Evolutionary conservation across 768 basidiomycete species (phyloP), one percentile per base, ranked within the genome.

Genomic region (Collybia mongolica): DNA sequence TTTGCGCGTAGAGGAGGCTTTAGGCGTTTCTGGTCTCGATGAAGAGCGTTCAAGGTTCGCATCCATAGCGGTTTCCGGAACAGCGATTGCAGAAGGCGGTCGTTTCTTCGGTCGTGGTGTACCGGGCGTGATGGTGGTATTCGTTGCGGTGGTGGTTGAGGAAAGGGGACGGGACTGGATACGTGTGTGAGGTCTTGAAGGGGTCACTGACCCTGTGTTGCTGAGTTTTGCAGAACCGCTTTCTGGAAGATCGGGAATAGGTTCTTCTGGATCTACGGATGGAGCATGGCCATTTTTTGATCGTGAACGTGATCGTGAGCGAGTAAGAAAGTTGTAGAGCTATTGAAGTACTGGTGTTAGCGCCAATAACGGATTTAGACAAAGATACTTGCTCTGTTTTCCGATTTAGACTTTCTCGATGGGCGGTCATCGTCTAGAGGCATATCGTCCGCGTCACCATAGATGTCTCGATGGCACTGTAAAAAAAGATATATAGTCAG

Each of bases 111-210:
- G 54, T 55, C 67, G 81, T 20, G 79, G 79, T 0, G 81, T 80
- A 14, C 70, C 68, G n/a, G 83, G 82, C 5, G 77, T 81, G 48
- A 82, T 71, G 4, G 85, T 86, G 17, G 78, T 73, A 58, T 80
- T 79, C 2, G 85, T 85, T 1, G 80, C 76, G 15, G 80, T 80
- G 0, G 85, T 85, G 0, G 80, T 82, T 18, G 82, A 78, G 2
- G 86, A 87, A 19, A 89, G 67, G 3, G 87, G 87, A 5, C 86
- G 79, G 18, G 80, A 83, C 52, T 72, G 70, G 49, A 77, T 52
- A 49, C 83, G 76, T 4, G 77, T 68, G 20, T 70, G 56, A 1
- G 82, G 79, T 59, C 80, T 79, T 22, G 79, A 69, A 42, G 65
- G 66, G 4, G 65, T 54, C 17, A 65, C 55, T 7, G 65, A 55